Conservation (phyloP, 2,329 filamentous ascomycete genomes). For the Sporothrix schenckii region DNA sequence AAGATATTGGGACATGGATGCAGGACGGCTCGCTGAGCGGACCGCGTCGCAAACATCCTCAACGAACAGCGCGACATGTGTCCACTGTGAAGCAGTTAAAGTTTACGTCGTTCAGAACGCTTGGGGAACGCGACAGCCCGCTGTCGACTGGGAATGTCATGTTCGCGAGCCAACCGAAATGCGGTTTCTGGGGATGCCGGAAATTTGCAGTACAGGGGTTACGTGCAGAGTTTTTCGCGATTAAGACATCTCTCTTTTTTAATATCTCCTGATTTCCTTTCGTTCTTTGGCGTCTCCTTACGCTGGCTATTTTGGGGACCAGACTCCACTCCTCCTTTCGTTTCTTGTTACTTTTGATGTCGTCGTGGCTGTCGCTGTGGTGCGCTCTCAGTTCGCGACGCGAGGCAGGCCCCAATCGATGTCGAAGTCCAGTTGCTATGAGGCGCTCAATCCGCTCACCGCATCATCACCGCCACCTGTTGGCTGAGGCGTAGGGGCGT, state of each 20-base stretch:
- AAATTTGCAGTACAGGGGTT: slow-evolving; percentile 35
- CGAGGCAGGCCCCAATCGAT: neutral
- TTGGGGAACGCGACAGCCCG: neutral
- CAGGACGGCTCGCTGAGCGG: neutral
- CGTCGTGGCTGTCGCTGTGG: neutral
- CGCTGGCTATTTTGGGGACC: neutral
- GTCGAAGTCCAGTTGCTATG: neutral
- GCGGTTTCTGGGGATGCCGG: slow-evolving; percentile 26
- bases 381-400: neutral
- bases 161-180: slow-evolving; percentile 28
- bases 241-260: neutral
- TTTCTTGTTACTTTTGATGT: neutral
- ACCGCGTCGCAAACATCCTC: neutral
- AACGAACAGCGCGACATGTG: neutral
- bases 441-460: neutral
- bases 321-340: slow-evolving; percentile 5
- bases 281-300: slow-evolving; percentile 12
- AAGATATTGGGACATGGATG: neutral
- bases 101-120: neutral
- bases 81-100: no score
- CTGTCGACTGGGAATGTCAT: neutral
- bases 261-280: neutral
- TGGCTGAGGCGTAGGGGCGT: neutral
- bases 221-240: slow-evolving; percentile 2
- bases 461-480: neutral